phyloP scores from a whole-genome alignment of 1,284 basidiomycete genomes.

The Volvariella volvacea region DNA sequence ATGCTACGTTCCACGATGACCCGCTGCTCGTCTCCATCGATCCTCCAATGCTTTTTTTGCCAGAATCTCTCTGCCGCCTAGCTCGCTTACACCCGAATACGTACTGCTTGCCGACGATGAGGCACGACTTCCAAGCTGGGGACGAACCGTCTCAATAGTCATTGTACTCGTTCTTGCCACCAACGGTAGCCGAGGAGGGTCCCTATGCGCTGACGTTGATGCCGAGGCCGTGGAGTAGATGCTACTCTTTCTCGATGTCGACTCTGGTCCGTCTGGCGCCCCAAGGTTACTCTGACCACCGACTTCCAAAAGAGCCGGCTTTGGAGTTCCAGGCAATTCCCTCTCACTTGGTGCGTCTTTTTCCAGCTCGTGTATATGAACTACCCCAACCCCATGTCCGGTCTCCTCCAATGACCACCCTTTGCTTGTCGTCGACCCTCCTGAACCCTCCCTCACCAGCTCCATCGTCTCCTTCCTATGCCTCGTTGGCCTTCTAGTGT shows the following conservation, averaged over 20 bases:
- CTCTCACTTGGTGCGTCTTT: no score
- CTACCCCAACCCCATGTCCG: slow-evolving; percentile 22
- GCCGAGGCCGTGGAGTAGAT: neutral
- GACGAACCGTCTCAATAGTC: neutral
- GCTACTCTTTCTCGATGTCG: neutral
- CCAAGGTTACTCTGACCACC: neutral
- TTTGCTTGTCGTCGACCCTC: slow-evolving; percentile 12
- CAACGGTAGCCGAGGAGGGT: neutral
- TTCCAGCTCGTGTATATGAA: slow-evolving; percentile 18
- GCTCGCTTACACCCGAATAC: neutral
- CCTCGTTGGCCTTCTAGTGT: slow-evolving; percentile 10
- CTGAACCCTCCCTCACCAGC: slow-evolving; percentile 11
- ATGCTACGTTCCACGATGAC: neutral
- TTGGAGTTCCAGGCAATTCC: no score
- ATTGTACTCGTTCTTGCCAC: neutral
- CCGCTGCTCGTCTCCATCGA: neutral
- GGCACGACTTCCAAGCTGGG: neutral
- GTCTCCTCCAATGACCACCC: slow-evolving; percentile 27
- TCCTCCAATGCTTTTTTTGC: neutral
- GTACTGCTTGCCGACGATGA: neutral
- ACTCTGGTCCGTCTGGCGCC: neutral
- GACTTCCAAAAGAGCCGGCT: no score
- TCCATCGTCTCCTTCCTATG: slow-evolving; percentile 7
- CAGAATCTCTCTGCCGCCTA: neutral
- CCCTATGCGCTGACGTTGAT: neutral